Evolutionary conservation across 2,329 filamentous ascomycete genomes (phyloP), one percentile per base, ranked within the genome.

Genomic region (Beauveria pseudobassiana): DNA sequence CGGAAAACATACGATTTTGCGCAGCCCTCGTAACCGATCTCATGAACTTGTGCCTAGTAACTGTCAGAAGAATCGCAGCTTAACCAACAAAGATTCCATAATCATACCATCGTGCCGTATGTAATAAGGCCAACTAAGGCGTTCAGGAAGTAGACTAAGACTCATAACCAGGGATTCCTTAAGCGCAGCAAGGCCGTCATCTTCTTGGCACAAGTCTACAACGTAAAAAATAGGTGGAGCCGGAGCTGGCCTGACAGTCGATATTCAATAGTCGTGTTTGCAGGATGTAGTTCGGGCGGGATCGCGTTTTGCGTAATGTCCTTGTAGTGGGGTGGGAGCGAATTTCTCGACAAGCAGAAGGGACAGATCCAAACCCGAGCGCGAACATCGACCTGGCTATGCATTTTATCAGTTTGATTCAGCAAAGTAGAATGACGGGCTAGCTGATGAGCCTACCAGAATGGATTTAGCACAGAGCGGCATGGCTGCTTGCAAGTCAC

Each of bases 1-100:
- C 93, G 87, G 82, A 99, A 99, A 48, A 99, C 95, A 71, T 97
- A 99, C 6, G 93, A 97, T 77, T 98, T 99, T 66, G 95, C 91
- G 76, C 95, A 99, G 76, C 98, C 95, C 61, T 90, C 93, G 73
- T 99, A 99, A 61, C 95, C 95, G 67, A 99, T 91, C 77, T 99
- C 95, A 73, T 99, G 95, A 20, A 99, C 91, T 84, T 97, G 93
- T 38, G 91, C 87, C 89, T 92, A 67, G 16, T 24, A 52, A 66
- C 12, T 48, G 70, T 62, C 24, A 43, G 49, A 16, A 59, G 20
- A 42, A 18, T 24, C 12, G 9, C 10, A 30, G 16, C 9, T n/a
- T 26, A 12, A 14, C 34, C 34, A 38, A 38, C 12, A 16, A 38
- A 38, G 34, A 12, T 38, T 16, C 34, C 12, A 38, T 38, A 2